Base-by-base conservation (phyloP, 306 rosid species). In the Ceratonia siliqua region DNA sequence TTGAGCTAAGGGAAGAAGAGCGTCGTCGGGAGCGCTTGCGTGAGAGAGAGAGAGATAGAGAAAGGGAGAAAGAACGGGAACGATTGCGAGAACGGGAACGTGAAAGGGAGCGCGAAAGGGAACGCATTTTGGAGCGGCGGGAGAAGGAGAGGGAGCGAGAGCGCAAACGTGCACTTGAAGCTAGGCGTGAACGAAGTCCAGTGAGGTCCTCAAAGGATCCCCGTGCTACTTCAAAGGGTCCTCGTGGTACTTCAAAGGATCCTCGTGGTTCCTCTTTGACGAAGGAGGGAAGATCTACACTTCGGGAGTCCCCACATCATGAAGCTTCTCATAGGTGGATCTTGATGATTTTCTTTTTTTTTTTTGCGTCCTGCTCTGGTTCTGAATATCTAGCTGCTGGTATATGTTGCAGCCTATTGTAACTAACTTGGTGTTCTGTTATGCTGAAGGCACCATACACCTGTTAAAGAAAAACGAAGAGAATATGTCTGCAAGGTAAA, bases 401-500 rank as follows among this genome's bases (percentile, higher is more conserved):
- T 88, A 76, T 81, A 74, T 91, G 86, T 76, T 90, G 88, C 86
- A 79, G 90, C 91, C 56, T 81, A 58, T 81, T 92, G 62, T 87
- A 79, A 87, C 98, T 93, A 91, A 94, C 97, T 82, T 72, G 81
- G 82, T 94, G 91, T 89, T 92, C 93, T 94, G 89, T 90, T 88
- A 87, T 92, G 87, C 95, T 94, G 99, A 94, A 94, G 99, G 99
- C 96, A 84, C 83, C 99, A 83, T 80, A 90, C 99, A 89, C 98
- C 98, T 69, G 91, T 90, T 90, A 92, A 88, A 90, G 99, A 94
- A 82, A 94, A 92, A 87, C 82, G 98, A 87, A 94, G 99, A 87
- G 99, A 92, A 67, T 94, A 92, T 94, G 88, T 88, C 92, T 92
- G 98, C 98, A 94, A 94, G 99, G 99, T 94, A 94, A 94, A 85